A percentile compares a stretch with the other conserved stretches of the same genome.
These are phyloP conservation scores for Hypoxylon sp. DNA, from an alignment of 2,329 filamentous ascomycete species.

Conservation along the genomic window DNA sequence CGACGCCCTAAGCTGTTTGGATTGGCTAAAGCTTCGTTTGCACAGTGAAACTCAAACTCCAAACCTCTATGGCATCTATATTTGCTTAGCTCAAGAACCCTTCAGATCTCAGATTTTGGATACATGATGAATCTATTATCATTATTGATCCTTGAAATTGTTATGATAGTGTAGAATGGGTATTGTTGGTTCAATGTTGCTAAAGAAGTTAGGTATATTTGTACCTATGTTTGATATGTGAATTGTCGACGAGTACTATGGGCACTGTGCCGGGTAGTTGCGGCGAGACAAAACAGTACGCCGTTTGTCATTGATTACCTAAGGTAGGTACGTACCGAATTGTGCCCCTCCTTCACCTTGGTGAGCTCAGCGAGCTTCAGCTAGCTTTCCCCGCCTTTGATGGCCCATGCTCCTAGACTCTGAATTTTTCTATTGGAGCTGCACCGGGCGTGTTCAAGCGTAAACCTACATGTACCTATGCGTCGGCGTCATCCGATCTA, in stretches of 20 bases:
- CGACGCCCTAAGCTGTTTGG: background rate
- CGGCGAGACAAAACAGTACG: background rate
- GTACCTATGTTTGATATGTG: too few relatives aligned
- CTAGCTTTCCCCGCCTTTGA: conserved; percentile 39
- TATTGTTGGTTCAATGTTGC: background rate
- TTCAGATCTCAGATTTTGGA: background rate
- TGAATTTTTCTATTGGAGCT: conserved; percentile 26
- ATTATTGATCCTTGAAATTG: background rate
- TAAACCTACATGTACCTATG: background rate
- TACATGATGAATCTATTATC: background rate
- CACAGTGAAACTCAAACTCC: background rate
- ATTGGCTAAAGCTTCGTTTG: conserved; percentile 6
- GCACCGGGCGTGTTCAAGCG: conserved; percentile 12
- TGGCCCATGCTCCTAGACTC: conserved; percentile 37
- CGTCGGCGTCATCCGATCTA: conserved; percentile 3
- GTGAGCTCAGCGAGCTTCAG: conserved; percentile 34
- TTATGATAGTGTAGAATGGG: background rate
- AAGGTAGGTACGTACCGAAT: background rate
- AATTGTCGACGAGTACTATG: background rate
- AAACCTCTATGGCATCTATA: background rate
- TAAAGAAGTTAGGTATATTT: background rate
- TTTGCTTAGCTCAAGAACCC: background rate
- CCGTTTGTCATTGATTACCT: too few relatives aligned
- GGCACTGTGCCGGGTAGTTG: background rate
- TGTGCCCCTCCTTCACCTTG: conserved; percentile 43